These are phyloP conservation scores for Penicillium pulvis DNA, from an alignment of 495 filamentous ascomycete genomes.

Conservation along the genomic window DNA sequence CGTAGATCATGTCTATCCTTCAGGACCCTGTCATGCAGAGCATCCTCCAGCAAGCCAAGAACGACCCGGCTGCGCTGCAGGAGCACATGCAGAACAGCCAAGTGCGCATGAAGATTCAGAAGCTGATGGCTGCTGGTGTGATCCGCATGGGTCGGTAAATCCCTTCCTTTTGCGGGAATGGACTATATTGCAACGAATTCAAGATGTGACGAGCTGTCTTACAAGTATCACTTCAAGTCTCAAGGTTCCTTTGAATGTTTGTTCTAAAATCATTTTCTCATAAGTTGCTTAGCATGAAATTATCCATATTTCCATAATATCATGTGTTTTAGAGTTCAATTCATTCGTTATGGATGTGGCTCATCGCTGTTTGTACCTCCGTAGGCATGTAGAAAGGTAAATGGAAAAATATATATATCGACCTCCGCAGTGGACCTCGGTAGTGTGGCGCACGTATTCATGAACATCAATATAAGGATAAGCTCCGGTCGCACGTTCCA, in stretches of 20 bases:
- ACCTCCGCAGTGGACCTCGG: neutral
- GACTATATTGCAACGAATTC: slow-evolving; percentile 22
- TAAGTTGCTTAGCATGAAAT: slow-evolving; percentile 15
- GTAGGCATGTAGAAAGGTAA: too few species aligned
- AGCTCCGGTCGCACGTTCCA: neutral
- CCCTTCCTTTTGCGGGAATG: slow-evolving; percentile 6
- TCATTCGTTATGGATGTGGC: too few species aligned
- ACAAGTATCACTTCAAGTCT: slow-evolving; percentile 16
- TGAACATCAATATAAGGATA: neutral
- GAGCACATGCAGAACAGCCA: slow-evolving; percentile 95
- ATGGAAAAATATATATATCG: neutral
- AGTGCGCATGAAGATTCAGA: slow-evolving; percentile 85
- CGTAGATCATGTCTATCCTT: slow-evolving; percentile 83
- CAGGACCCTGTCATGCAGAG: slow-evolving; percentile 97
- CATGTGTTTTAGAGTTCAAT: too few species aligned
- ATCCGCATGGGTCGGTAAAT: slow-evolving; percentile 73
- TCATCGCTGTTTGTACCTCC: too few species aligned
- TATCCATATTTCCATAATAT: neutral
- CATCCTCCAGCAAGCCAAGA: slow-evolving; percentile 94
- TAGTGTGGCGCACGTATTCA: neutral
- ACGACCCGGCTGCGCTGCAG: slow-evolving; percentile 84
- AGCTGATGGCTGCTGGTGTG: slow-evolving; percentile 88
- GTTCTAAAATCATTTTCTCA: slow-evolving; percentile 10
- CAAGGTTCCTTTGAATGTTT: slow-evolving; percentile 4
- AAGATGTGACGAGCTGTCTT: slow-evolving; percentile 26